Evolutionary conservation across 1,139 yeast genomes (phyloP).

Genomic region (Blastobotrys proliferans): DNA sequence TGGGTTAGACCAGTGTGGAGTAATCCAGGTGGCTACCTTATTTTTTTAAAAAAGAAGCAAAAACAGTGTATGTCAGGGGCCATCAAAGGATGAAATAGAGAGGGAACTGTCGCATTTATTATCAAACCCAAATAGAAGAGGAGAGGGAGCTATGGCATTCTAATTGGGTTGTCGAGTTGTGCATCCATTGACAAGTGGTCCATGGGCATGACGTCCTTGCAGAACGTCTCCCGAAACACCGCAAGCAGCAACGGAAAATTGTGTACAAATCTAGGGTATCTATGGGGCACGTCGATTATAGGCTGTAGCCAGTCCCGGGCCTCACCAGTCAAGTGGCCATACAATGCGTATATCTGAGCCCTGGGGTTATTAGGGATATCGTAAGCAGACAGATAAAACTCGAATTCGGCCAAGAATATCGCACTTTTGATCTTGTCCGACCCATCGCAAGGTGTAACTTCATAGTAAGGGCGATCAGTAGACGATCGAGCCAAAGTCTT

Average conservation of each 20-base stretch:
- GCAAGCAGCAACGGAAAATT: conserved; percentile 7
- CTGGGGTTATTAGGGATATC: not conserved
- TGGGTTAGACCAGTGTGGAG: too few relatives aligned
- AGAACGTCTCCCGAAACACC: conserved; percentile 6
- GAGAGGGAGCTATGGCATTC: too few relatives aligned
- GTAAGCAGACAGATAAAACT: conserved; percentile 6
- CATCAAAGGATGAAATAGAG: too few relatives aligned
- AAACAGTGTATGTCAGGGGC: too few relatives aligned
- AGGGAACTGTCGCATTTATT: too few relatives aligned
- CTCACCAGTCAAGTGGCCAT: conserved; percentile 2
- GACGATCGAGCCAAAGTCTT: not conserved
- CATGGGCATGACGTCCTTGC: conserved; percentile 1
- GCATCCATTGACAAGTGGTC: not conserved
- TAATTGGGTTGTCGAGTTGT: too few relatives aligned
- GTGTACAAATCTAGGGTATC: conserved; percentile 3
- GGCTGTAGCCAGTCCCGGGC: conserved; percentile 9
- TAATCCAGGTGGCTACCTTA: too few relatives aligned
- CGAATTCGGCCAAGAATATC: conserved; percentile 9
- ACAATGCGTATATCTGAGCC: conserved; percentile 1
- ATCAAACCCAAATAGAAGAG: too few relatives aligned
- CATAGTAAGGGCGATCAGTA: not conserved
- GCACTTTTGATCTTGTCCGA: conserved; percentile 2
- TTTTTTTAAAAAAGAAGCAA: too few relatives aligned
- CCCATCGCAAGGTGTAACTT: not conserved
- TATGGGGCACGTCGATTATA: not conserved